Evolutionary conservation across 345 rosid genomes (phyloP), one percentile per base, ranked within the genome.

Genomic region (Populus euphratica): DNA sequence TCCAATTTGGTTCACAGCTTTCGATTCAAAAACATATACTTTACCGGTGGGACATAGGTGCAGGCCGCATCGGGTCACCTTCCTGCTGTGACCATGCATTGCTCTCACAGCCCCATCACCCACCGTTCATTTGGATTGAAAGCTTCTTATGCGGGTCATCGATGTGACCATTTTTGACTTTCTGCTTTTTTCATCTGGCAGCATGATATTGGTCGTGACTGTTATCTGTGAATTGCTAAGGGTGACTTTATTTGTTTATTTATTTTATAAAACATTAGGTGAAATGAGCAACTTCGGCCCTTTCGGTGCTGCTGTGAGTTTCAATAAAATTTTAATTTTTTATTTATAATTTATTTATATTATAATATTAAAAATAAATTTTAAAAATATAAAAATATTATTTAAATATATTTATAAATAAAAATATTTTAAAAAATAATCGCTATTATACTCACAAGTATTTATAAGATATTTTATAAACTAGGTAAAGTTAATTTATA

Each of bases 1-100:
- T 77, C 81, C 84, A 80, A 33, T 69, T 70, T 78, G 78, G 80
- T 82, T 79, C 82, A 70, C 84, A 85, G 76, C 82, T 80, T 78
- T 76, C 80, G 50, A 27, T 36, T 73, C n/a, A 41, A 73, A 73
- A 27, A 56, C 25, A 33, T 25, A 25, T 12, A 50, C 38, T 25
- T 56, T 13, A 44, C 80, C 47, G 25, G 62, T 33, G 44, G 65
- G 70, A 35, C 63, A 47, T 47, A 8, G 56, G 41, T 47, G 9
- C 72, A 2, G 29, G 29, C 25, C 23, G 23, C 10, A 6, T 52
- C 0, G 10, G 17, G 74, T 72, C 63, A 72, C 29, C 14, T 35
- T 14, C 17, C 33, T 12, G 17, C 79, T 69, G 85, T 78, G 80
- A 82, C 76, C 50, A 35, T 76, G 50, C 43, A 35, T 41, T 72